Base-by-base conservation (phyloP, 805 yeast genomes). In the Hagleromyces aurorensis region DNA sequence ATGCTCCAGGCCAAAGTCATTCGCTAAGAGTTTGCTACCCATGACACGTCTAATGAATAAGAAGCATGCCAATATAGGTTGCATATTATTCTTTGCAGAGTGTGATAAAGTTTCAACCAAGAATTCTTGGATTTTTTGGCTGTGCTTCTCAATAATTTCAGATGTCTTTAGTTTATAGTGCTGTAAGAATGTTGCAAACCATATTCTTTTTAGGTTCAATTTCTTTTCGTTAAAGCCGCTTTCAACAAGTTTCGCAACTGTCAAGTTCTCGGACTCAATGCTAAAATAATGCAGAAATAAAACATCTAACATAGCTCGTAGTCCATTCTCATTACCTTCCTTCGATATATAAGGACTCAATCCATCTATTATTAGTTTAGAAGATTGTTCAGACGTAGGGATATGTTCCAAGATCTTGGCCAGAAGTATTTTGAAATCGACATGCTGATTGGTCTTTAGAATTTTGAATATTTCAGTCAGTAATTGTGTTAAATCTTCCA, bases 241-340 rank as follows among this genome's bases (percentile, higher is more conserved):
- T n/a, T 54, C 56, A 18, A 82, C 50, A 38, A 29, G 52, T 30
- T 44, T 56, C 8, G 60, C 35, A 16, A 55, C 41, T 3, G 48
- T 53, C 2, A 44, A 46, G 3, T 38, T 39, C 1, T 47, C 32
- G 2, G 42, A 36, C 13, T 60, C 36, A 3, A 59, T 28, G 7
- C 50, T 43, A 7, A 65, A 45, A 15, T 67, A 60, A 38, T 72
- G 75, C 2, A 40, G 37, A 21, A 75, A 63, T 31, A 74, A 66
- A 0, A 79, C 68, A 6, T 56, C 51, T 5, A 78, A 59, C 34
- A 75, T 59, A 3, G 63, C 58, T 3, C 59, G 35, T 21, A 86
- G 61, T 0, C 82, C 72, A 1, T 40, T 11, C 47, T 89, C 97
- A 43, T 85, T 83, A 25, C 75, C 71, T 45, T 89, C 97, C 43